phyloP scores from a whole-genome alignment of 2,329 filamentous ascomycete genomes.

The Claviceps fusiformis region DNA sequence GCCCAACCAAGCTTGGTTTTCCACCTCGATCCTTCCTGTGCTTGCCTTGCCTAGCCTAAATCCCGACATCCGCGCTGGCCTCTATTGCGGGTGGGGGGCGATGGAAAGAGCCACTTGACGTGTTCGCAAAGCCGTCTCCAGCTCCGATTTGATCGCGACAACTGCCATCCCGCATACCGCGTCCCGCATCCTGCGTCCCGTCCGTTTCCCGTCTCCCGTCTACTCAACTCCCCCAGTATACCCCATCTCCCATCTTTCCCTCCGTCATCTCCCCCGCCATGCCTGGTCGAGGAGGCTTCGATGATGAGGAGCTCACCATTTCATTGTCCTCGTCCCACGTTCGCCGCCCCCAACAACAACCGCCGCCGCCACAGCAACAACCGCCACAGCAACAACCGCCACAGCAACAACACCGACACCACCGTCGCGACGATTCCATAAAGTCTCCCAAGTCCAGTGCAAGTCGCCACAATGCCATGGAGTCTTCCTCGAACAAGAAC shows the following conservation, averaged over 20 bases:
- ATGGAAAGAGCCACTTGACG: neutral
- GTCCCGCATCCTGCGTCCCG: neutral
- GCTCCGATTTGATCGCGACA: neutral
- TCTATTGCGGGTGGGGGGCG: neutral
- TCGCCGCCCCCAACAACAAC: conserved; percentile 32
- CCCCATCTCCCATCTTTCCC: neutral
- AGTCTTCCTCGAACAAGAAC: conserved; percentile 21
- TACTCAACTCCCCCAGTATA: neutral
- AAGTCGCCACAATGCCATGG: conserved; percentile 22
- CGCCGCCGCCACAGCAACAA: conserved; percentile 13
- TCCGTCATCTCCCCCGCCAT: conserved; percentile 18
- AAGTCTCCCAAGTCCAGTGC: conserved; percentile 13
- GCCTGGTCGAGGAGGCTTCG: conserved; percentile 45
- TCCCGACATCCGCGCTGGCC: neutral
- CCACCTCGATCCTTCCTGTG: neutral
- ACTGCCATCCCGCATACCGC: neutral
- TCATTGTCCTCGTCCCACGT: conserved; percentile 54
- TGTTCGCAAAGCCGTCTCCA: neutral
- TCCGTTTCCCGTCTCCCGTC: neutral
- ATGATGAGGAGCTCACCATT: conserved; percentile 74
- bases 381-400: no score
- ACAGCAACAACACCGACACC: conserved; percentile 12
- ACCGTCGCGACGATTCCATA: conserved; percentile 10
- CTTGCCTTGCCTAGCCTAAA: neutral
- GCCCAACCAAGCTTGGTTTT: neutral